Conservation (phyloP, 257 asterid genomes). For the Lantana camara region DNA sequence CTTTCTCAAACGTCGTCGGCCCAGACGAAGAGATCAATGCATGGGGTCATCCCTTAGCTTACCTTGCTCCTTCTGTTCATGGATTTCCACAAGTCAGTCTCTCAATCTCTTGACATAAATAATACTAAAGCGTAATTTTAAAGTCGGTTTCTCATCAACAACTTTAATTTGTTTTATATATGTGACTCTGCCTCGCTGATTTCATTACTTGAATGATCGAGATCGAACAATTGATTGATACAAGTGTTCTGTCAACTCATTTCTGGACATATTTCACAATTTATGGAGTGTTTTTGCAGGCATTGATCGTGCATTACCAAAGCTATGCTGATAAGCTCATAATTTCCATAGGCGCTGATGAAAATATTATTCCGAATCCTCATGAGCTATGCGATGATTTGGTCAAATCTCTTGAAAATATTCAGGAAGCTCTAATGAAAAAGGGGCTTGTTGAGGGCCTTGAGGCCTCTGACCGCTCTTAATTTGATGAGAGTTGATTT, state of each 20-base stretch:
- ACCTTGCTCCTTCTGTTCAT: slow-evolving; percentile 43
- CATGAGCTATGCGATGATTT: slow-evolving; percentile 46
- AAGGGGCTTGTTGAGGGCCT: slow-evolving; percentile 7
- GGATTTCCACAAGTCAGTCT: slow-evolving; percentile 43
- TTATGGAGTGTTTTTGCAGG: slow-evolving; percentile 20
- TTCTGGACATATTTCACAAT: not conserved
- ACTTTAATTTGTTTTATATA: too few species aligned
- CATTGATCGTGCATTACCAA: slow-evolving; percentile 39
- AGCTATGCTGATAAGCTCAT: slow-evolving; percentile 45
- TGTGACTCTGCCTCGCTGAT: too few species aligned
- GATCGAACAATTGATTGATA: too few species aligned
- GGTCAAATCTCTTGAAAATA: slow-evolving; percentile 30
- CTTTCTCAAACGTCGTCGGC: slow-evolving; percentile 40
- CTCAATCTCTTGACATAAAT: not conserved
- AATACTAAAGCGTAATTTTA: too few species aligned
- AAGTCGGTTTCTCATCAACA: too few species aligned
- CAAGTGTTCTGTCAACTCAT: not conserved
- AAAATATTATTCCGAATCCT: slow-evolving; percentile 45
- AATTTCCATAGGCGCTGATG: slow-evolving; percentile 43
- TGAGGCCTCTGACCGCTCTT: not conserved
- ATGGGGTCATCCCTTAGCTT: slow-evolving; percentile 42
- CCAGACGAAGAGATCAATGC: slow-evolving; percentile 48
- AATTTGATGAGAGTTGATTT: too few species aligned
- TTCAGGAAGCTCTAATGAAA: slow-evolving; percentile 30
- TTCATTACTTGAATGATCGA: too few species aligned